These are phyloP conservation scores for Fistulinella prunicolor DNA, from an alignment of 768 basidiomycete genomes.

Conservation along the genomic window DNA sequence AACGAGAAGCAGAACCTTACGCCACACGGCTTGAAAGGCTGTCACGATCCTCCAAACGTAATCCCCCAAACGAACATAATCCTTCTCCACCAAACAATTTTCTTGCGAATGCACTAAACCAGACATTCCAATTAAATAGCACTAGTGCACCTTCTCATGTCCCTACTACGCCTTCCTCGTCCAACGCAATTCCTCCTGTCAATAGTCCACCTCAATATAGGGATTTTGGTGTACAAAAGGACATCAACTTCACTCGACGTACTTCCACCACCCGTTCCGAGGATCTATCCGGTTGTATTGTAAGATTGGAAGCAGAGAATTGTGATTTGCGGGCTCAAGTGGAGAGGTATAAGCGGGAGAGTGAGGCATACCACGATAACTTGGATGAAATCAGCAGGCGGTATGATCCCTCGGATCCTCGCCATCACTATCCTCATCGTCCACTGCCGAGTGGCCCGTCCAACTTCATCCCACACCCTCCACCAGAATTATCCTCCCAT, in stretches of 20 bases:
- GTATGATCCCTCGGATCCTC: conserved; percentile 1
- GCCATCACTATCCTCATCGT: neutral
- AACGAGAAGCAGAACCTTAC: conserved; percentile 28
- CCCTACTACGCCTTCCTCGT: conserved; percentile 5
- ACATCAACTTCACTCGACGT: conserved; percentile 19
- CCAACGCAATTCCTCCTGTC: conserved; percentile 1
- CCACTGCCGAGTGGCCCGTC: conserved; percentile 1
- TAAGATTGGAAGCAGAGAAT: conserved; percentile 19
- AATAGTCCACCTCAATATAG: conserved; percentile 14
- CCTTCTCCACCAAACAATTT: conserved; percentile 1
- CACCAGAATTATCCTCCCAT: conserved; percentile 9
- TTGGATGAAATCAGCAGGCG: conserved; percentile 12
- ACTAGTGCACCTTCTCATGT: conserved; percentile 10
- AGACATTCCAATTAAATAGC: conserved; percentile 26
- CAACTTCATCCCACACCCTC: neutral
- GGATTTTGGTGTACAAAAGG: conserved; percentile 25
- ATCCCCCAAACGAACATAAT: neutral
- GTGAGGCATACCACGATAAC: conserved; percentile 3
- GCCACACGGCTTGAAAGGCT: conserved; percentile 24
- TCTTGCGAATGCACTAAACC: conserved; percentile 27
- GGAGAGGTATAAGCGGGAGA: conserved; percentile 8
- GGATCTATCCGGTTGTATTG: conserved; percentile 13
- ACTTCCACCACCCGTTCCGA: neutral
- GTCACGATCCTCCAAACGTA: conserved; percentile 2
- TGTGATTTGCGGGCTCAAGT: conserved; percentile 5